Base-by-base conservation (phyloP, 805 yeast genomes). In the Barnettozyma sucrosica region DNA sequence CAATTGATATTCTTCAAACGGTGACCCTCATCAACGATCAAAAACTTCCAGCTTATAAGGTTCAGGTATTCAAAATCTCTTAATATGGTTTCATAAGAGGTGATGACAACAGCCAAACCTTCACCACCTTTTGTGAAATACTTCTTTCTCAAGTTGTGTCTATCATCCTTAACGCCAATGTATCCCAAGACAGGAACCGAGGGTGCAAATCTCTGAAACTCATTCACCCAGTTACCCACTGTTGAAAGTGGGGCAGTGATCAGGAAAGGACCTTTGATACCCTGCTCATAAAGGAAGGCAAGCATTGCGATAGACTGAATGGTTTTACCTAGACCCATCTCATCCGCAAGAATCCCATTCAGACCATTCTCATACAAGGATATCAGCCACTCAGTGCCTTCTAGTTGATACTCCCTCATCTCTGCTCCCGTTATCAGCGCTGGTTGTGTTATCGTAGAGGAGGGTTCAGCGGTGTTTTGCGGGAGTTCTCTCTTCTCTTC, bases 251-350 rank as follows among this genome's bases (percentile, higher is more conserved):
- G 96, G 5, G 88, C 88, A 24, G 86, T 84, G 45, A 88, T 72
- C 36, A 88, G 65, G 56, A 85, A 88, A 0, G 95, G 93, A 0
- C 96, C 96, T 34, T 68, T 66, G 1, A 88, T 78, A 3, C 86
- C 89, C 63, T 87, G 81, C 55, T 88, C 96, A 41, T 83, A 75
- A 33, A 90, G 68, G 58, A 83, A 87, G 5, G 88, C 79, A 4
- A 89, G 57, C 50, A 92, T 72, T 0, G 96, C 77, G 47, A 92
- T 88, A 38, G 93, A 83, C 64, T 93, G 96, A 7, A 92, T 65
- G 0, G 99, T 93, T 62, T 92, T 92, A 2, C 99, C 99, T 23
- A 92, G 69, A 0, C 98, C 98, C 99, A 92, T 92, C 64, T 92
- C 98, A 67, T 93, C 98, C 0, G 98, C 98, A 19, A 93, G 68